Conservation (phyloP, 305 asterid species). For the Petunia hybrid region DNA sequence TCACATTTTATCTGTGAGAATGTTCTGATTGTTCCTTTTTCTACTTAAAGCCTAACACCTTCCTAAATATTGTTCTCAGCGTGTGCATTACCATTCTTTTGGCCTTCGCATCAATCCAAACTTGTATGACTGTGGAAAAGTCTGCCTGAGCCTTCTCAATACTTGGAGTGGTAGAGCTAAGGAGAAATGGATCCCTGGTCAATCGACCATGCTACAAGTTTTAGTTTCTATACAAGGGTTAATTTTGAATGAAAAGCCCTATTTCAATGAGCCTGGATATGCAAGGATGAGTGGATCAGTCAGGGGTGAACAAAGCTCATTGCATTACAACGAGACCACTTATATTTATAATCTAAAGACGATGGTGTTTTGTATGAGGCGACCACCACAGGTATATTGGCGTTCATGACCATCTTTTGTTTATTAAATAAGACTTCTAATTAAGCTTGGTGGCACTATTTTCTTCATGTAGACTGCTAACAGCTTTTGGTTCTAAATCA, state of each 20-base stretch:
- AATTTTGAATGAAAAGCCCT: conserved; percentile 84
- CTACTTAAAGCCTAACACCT: conserved; percentile 29
- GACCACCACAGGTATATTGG: conserved; percentile 79
- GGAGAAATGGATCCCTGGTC: conserved; percentile 83
- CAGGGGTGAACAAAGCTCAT: conserved; percentile 60
- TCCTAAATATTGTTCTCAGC: conserved; percentile 52
- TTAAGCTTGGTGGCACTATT: background rate
- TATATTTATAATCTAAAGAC: conserved; percentile 68
- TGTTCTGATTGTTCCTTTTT: conserved; percentile 21
- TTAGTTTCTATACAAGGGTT: conserved; percentile 95
- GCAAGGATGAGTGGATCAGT: conserved; percentile 53
- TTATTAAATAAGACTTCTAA: background rate
- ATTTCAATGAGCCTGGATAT: conserved; percentile 91
- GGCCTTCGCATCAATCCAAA: conserved; percentile 96
- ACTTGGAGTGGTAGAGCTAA: conserved; percentile 77
- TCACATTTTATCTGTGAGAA: background rate
- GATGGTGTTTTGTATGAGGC: conserved; percentile 78
- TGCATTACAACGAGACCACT: conserved; percentile 70
- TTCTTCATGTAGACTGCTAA: background rate
- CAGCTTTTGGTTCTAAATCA: conserved; percentile 9
- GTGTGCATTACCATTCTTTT: conserved; percentile 81
- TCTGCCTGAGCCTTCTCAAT: conserved; percentile 94
- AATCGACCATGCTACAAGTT: conserved; percentile 83
- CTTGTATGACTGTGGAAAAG: conserved; percentile 80
- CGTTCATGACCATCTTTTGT: conserved; percentile 8